Evolutionary conservation across 345 rosid genomes (phyloP), one percentile per base, ranked within the genome.

Genomic region (Ceriops decandra): DNA sequence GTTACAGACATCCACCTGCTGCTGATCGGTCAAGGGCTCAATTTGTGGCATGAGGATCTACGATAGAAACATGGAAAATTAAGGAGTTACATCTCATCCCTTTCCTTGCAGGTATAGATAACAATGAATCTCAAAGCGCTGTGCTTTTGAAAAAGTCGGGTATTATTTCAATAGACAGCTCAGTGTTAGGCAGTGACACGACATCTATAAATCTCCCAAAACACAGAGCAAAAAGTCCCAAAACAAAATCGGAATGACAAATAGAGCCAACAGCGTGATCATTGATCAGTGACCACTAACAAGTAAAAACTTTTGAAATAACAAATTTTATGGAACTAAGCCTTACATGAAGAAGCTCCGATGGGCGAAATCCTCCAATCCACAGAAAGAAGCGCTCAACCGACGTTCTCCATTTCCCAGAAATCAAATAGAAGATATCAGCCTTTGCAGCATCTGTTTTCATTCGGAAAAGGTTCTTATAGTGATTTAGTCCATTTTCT

Each of bases 361-460:
- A 93, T n/a, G 98, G 98, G 24, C 97, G 93, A 54, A 90, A 93
- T 9, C 97, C 97, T 66, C 95, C 98, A 27, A 90, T 89, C 93
- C 97, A 93, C 31, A 84, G 90, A 52, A 88, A 90, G 62, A 93
- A 85, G 51, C 88, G 82, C 53, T 92, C 96, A 0, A 86, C 82
- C 3, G 96, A 80, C 17, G 91, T 92, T 72, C 89, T 80, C 98
- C 98, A 90, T 52, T 74, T 86, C 36, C 98, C 96, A 0, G 96
- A 92, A 67, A 88, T 82, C 79, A 92, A 72, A 81, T 85, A 87
- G 85, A 92, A 90, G 75, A 92, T 90, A 72, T 92, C 98, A 2
- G 84, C 91, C 77, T 79, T 92, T 0, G 98, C 92, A 46, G 86
- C 95, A 51, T 82, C 84, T 4, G 86, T 82, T 77, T 92, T 92